Conservation (phyloP, 805 yeast species). For the Nakazawaea ambrosiae region DNA sequence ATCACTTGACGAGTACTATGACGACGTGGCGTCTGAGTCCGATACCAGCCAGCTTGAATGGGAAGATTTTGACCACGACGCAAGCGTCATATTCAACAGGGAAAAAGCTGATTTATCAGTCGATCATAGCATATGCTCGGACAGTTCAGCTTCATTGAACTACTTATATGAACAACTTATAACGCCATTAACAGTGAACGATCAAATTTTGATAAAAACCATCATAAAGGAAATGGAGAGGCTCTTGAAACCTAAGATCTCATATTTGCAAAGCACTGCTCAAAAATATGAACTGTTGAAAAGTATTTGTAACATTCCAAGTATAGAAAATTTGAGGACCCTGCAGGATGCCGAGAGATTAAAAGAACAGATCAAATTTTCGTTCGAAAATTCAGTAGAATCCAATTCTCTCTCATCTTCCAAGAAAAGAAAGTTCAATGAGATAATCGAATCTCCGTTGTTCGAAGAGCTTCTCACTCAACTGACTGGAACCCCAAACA, state of each 20-base stretch:
- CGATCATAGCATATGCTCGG: conserved; percentile 4
- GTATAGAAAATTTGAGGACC: background rate
- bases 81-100: conserved; percentile 1
- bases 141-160: conserved; percentile 5
- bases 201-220: conserved; percentile 10
- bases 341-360: background rate
- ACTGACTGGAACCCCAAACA: too few species aligned
- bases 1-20: too few species aligned
- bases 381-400: background rate
- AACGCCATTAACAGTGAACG: conserved; percentile 8
- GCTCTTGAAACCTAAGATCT: conserved; percentile 1
- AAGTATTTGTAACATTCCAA: background rate
- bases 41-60: conserved; percentile 5
- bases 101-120: conserved; percentile 3
- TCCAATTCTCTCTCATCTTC: background rate
- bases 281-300: conserved; percentile 2
- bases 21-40: background rate
- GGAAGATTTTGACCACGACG: conserved; percentile 6
- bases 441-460: background rate
- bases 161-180: conserved; percentile 10
- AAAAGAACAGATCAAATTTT: background rate
- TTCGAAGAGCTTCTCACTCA: background rate
- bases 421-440: background rate
- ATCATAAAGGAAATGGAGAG: conserved; percentile 10
- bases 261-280: background rate